Percentiles rank a stretch among this genome's conserved stretches.
Conservation (phyloP, 2,329 filamentous ascomycete species). For the Colletotrichum coccodes region DNA sequence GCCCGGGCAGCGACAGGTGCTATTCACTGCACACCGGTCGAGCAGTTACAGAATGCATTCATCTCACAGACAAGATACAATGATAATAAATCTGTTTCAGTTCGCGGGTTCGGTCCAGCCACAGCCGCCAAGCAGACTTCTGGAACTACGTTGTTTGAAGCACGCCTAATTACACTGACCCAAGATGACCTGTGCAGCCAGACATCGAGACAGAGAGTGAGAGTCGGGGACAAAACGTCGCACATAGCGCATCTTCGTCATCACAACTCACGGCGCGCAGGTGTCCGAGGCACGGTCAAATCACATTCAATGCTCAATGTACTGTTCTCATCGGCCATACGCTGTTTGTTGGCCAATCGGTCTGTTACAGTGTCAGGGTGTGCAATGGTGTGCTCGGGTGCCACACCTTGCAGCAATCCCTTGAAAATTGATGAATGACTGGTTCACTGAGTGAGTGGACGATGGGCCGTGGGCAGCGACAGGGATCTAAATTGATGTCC, state of each 20-base stretch:
- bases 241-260: too few species aligned
- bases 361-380: neutral
- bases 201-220: too few species aligned
- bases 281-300: neutral
- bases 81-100: too few species aligned
- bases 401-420: neutral
- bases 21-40: too few species aligned
- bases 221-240: too few species aligned
- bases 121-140: neutral
- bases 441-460: neutral
- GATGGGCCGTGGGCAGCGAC: neutral
- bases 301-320: neutral
- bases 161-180: neutral
- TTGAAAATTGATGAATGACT: neutral
- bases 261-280: too few species aligned
- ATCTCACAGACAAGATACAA: neutral
- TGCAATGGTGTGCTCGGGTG: neutral
- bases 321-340: too few species aligned
- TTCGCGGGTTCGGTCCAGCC: too few species aligned
- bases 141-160: neutral
- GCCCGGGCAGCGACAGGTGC: too few species aligned
- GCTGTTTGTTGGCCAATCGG: too few species aligned
- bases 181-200: neutral
- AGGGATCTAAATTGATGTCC: slow-evolving; percentile 18
- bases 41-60: neutral